Conservation (phyloP, 2,329 filamentous ascomycete species). For the Neonectria hederae region DNA sequence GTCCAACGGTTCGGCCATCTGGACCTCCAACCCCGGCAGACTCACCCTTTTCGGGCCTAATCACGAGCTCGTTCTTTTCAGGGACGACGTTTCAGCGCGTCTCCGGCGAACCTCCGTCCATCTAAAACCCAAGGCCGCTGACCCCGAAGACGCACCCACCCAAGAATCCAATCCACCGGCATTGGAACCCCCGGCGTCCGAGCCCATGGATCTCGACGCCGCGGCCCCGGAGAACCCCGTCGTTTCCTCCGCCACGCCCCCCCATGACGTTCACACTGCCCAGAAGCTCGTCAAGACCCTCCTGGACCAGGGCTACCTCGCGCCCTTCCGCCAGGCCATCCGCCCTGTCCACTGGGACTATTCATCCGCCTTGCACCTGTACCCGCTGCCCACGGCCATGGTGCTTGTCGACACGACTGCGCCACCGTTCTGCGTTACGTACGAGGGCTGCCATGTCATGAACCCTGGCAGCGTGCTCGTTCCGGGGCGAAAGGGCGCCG, state of each 20-base stretch:
- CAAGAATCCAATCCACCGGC: constrained; percentile 21
- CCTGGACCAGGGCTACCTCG: constrained; percentile 88
- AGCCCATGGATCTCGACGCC: constrained; percentile 55
- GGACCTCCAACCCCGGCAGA: constrained; percentile 88
- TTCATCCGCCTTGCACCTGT: constrained; percentile 78
- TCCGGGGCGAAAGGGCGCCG: constrained; percentile 72
- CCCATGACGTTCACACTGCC: constrained; percentile 66
- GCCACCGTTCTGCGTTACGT: constrained; percentile 85
- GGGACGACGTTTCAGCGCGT: constrained; percentile 85
- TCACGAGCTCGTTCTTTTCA: constrained; percentile 86
- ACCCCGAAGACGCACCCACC: constrained; percentile 42
- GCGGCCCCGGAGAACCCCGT: constrained; percentile 40
- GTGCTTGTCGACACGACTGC: constrained; percentile 85
- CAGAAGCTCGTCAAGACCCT: constrained; percentile 89
- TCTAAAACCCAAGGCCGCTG: constrained; percentile 61
- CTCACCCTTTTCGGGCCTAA: constrained; percentile 86
- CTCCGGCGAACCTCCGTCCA: constrained; percentile 80
- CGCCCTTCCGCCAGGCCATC: constrained; percentile 82
- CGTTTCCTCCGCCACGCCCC: constrained; percentile 50
- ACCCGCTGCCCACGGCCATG: constrained; percentile 86
- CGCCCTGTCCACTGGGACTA: constrained; percentile 94
- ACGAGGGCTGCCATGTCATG: constrained; percentile 95
- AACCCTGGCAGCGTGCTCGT: constrained; percentile 86
- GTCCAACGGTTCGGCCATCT: constrained; percentile 70
- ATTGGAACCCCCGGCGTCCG: constrained; percentile 32